A percentile compares a stretch with the other conserved stretches of the same genome.
Evolutionary conservation across 2,329 filamentous ascomycete species (phyloP).

Genomic region (Botrytis pseudocinerea): DNA sequence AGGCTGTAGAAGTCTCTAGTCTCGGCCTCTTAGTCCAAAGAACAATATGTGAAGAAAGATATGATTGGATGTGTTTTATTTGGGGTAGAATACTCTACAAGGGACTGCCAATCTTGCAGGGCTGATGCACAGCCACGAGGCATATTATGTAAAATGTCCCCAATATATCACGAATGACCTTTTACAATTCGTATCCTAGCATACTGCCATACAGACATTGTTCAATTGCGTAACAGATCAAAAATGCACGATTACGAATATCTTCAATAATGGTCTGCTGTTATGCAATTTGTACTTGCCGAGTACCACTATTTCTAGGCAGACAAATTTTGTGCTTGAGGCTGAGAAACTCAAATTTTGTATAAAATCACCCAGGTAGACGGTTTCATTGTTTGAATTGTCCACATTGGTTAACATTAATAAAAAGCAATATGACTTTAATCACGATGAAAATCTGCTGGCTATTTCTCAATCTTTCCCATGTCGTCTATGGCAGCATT

Average conservation of each 20-base stretch:
- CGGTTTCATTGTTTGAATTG: not conserved
- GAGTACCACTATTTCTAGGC: constrained; percentile 9
- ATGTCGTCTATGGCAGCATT: not conserved
- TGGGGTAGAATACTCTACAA: not conserved
- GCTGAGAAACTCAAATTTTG: not conserved
- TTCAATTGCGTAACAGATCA: not conserved
- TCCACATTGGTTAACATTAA: not conserved
- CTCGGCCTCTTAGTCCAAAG: not conserved
- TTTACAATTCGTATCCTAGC: not conserved
- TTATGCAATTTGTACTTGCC: not conserved
- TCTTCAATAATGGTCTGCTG: not conserved
- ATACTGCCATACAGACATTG: not conserved
- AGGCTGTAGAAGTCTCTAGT: not conserved
- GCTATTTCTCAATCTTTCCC: not conserved
- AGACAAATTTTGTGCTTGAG: not conserved
- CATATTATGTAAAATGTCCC: not conserved
- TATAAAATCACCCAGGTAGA: not conserved
- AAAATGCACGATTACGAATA: not conserved
- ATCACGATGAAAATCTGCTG: constrained; percentile 13
- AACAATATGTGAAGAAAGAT: not conserved
- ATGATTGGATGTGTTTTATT: not conserved
- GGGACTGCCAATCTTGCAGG: not conserved
- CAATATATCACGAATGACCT: not conserved
- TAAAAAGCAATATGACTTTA: not conserved
- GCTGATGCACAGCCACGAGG: constrained; percentile 6